Base-by-base conservation (phyloP, 331 rosid genomes). In the Dryas integrifolia region DNA sequence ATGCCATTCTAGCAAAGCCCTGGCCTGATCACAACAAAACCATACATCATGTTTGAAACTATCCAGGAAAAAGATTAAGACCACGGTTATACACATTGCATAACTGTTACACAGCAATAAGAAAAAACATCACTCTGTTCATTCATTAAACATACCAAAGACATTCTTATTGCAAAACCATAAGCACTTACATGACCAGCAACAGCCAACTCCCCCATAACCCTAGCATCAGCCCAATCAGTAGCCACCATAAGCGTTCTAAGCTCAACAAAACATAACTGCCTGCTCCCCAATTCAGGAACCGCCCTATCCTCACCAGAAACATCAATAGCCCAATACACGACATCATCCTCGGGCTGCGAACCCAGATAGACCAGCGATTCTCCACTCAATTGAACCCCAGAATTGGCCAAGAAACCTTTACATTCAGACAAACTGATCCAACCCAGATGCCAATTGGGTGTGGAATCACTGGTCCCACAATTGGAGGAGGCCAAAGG, bases 241-340 rank as follows among this genome's bases (percentile, higher is more conserved):
- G 96, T 80, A 13, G 97, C 98, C 63, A 91, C 98, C 98, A 94
- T 91, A 15, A 94, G 82, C 53, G 96, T 91, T 52, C 97, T 77
- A 4, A 94, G 91, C 83, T 94, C 97, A 69, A 91, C 91, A 65
- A 94, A 94, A 52, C 89, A 24, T 40, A 78, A 69, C 52, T 73
- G 73, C 58, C 58, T 67, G 52, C 60, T 69, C 58, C 85, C 85
- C 74, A 87, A 75, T 66, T 81, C 87, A 65, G 80, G 67, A 55
- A 50, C 87, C 75, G 85, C 55, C 13, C 58, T 46, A 68, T 59
- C 71, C 76, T 79, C 83, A n/a, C 35, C 84, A 41, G 97, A 86
- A 73, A 88, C 90, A 77, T 94, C 98, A 58, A 88, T 71, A 4
- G 90, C 91, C 98, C 95, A 91, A 58, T 81, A 94, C 59, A 88